Percentiles rank a stretch among this genome's conserved stretches.
These are phyloP conservation scores for Mycena floridula DNA, from an alignment of 768 basidiomycete genomes.

Conservation along the genomic window DNA sequence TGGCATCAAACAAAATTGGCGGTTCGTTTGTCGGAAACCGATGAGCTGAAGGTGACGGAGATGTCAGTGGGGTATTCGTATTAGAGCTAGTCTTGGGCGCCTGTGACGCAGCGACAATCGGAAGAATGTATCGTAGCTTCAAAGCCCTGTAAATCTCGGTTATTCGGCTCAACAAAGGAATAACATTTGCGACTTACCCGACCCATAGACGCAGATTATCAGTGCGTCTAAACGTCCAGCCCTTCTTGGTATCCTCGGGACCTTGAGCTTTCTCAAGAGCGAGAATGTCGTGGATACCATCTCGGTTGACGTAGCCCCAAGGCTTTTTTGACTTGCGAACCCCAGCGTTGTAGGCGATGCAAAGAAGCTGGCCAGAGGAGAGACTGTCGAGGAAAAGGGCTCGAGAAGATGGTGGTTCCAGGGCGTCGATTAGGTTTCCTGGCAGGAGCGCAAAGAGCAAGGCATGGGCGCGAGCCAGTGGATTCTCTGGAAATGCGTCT, in stretches of 20 bases:
- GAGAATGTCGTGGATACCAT: conserved; percentile 75
- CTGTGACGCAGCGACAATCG: conserved; percentile 38
- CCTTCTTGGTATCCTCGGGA: conserved; percentile 38
- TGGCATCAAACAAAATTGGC: conserved; percentile 64
- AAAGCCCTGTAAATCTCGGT: conserved; percentile 47
- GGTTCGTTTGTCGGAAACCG: conserved; percentile 28
- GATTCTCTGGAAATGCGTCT: conserved; percentile 44
- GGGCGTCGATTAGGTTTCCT: conserved; percentile 34
- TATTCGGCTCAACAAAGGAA: background rate
- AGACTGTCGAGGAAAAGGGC: conserved; percentile 46
- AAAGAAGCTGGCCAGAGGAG: conserved; percentile 76
- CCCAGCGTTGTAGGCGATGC: conserved; percentile 72
- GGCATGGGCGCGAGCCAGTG: conserved; percentile 57
- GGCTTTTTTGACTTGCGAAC: conserved; percentile 77
- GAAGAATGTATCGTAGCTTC: conserved; percentile 75
- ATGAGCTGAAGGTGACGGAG: conserved; percentile 16
- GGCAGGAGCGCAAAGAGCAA: conserved; percentile 60
- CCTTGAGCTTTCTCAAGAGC: conserved; percentile 50
- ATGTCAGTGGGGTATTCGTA: conserved; percentile 1
- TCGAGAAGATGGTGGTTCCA: conserved; percentile 24
- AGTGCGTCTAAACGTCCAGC: conserved; percentile 81
- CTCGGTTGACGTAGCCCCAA: conserved; percentile 81
- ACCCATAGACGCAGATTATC: conserved; percentile 85
- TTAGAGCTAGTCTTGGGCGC: conserved; percentile 19
- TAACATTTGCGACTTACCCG: conserved; percentile 47